These are phyloP conservation scores for Fusarium torulosum DNA, from an alignment of 2,329 filamentous ascomycete species.

Conservation along the genomic window DNA sequence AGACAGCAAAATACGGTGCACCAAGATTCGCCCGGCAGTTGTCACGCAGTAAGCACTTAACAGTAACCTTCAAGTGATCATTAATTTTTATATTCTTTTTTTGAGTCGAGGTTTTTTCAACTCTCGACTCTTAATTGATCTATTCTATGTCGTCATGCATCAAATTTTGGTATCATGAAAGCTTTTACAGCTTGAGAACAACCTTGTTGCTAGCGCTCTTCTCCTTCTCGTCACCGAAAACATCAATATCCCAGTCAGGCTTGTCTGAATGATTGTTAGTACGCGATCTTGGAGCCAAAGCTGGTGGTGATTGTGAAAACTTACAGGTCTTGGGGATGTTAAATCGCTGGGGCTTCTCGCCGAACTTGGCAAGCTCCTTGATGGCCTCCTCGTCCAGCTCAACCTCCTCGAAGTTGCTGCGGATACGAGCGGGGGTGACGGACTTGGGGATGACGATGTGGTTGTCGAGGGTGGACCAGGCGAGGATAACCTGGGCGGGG, in stretches of 20 bases:
- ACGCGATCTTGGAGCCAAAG: no score
- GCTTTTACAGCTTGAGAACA: conserved; percentile 50
- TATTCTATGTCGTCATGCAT: conserved; percentile 37
- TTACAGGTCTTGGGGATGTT: conserved; percentile 60
- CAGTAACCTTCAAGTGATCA: not conserved
- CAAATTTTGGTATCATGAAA: conserved; percentile 40
- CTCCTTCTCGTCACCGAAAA: conserved; percentile 68
- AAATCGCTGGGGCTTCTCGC: conserved; percentile 62
- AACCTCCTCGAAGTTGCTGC: conserved; percentile 76
- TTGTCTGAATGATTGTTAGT: conserved; percentile 53
- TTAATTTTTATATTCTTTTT: conserved; percentile 29
- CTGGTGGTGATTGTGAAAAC: conserved; percentile 23
- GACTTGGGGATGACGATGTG: conserved; percentile 82
- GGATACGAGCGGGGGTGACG: conserved; percentile 75
- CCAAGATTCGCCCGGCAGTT: conserved; percentile 10
- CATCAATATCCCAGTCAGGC: conserved; percentile 68
- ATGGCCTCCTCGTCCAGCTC: conserved; percentile 71
- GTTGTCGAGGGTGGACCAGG: conserved; percentile 70
- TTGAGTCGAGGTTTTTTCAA: not conserved
- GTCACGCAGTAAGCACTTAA: not conserved
- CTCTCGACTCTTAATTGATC: conserved; percentile 2
- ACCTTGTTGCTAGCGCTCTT: conserved; percentile 63
- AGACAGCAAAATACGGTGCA: not conserved
- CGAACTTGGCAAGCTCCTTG: conserved; percentile 71
- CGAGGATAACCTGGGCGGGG: conserved; percentile 62